These are phyloP conservation scores for Trypanosoma cruzi DNA, from an alignment of 208 protist species.

Conservation along the genomic window DNA sequence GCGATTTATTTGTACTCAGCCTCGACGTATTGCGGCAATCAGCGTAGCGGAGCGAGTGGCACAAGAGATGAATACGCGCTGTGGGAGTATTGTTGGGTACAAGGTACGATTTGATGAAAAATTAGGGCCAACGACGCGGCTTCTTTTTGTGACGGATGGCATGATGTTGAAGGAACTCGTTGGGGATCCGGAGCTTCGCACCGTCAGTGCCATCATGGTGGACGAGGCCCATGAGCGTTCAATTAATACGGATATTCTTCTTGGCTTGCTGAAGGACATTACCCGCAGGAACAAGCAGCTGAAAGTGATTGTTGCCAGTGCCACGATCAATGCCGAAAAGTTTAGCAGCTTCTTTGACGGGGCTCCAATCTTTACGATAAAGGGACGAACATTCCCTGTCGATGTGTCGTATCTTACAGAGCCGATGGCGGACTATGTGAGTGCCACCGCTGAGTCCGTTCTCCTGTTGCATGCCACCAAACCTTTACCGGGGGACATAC, in stretches of 20 bases:
- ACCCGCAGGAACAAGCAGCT: conserved; percentile 88
- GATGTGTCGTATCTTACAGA: conserved; percentile 94
- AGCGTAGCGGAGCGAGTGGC: conserved; percentile 98
- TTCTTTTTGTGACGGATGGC: conserved; percentile 99
- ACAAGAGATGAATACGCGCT: conserved; percentile 90
- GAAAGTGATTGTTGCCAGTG: conserved; percentile 97
- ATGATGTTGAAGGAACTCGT: conserved; percentile 98
- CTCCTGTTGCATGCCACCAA: conserved; percentile 89
- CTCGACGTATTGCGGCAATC: conserved; percentile 99
- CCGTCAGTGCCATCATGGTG: conserved; percentile 98
- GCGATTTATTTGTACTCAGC: conserved; percentile 97
- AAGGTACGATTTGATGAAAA: conserved; percentile 98
- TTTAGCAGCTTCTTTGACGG: conserved; percentile 97
- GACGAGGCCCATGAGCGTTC: conserved; percentile 99
- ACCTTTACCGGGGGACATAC: conserved; percentile 97
- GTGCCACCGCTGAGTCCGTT: conserved; percentile 95
- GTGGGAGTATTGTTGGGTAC: conserved; percentile 96
- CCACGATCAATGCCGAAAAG: conserved; percentile 98
- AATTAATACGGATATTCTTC: conserved; percentile 94
- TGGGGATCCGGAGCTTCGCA: conserved; percentile 91
- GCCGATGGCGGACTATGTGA: conserved; percentile 98
- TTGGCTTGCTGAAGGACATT: conserved; percentile 88
- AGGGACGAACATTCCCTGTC: conserved; percentile 98
- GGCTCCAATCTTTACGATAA: conserved; percentile 95
- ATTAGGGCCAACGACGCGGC: conserved; percentile 83